Base-by-base conservation (phyloP, 345 rosid genomes). In the Aurinia saxatilis region DNA sequence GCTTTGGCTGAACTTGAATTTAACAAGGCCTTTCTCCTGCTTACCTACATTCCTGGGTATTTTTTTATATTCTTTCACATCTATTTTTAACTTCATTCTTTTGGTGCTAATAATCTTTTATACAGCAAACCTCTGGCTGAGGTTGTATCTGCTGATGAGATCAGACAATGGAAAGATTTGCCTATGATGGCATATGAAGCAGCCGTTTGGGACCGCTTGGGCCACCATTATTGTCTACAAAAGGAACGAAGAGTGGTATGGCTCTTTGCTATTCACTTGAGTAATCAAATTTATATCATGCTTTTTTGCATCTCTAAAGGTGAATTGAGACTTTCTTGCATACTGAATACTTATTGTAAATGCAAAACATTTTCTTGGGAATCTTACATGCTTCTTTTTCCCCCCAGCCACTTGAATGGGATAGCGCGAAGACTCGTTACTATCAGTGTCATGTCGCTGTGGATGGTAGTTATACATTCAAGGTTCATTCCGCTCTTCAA, bases 1-100 rank as follows among this genome's bases (percentile, higher is more conserved):
- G 90, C 88, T 6, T 71, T 84, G 52, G 72, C 81, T 9, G 85
- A 81, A 14, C 86, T 84, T 1, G 90, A 90, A 47, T 86, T 84
- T 30, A 67, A 81, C 9, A 86, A 83, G 51, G 78, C 73, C 3
- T 90, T 90, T 63, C 72, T 90, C 2, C 58, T 90, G 7, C 62
- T 84, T 30, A 84, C 58, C 73, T 90, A 87, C 54, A 68, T 82
- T 19, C 90, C 82, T 7, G 74, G 62, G 95, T 90, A 62, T 73
- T 81, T 77, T 64, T 41, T 21, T 21, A 1, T 21, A 21, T 1
- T n/a, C n/a, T n/a, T n/a, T n/a, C 2, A 4, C 25, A 2, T 21
- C 25, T 4, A 21, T 4, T 21, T 21, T 21, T 21, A 21, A 21
- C 2, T 21, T 2, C 2, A 1, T 21, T 2, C 4, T 21, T 21